These are phyloP conservation scores for Sporobolomyces phaffii DNA, from an alignment of 768 basidiomycete genomes.

Conservation along the genomic window DNA sequence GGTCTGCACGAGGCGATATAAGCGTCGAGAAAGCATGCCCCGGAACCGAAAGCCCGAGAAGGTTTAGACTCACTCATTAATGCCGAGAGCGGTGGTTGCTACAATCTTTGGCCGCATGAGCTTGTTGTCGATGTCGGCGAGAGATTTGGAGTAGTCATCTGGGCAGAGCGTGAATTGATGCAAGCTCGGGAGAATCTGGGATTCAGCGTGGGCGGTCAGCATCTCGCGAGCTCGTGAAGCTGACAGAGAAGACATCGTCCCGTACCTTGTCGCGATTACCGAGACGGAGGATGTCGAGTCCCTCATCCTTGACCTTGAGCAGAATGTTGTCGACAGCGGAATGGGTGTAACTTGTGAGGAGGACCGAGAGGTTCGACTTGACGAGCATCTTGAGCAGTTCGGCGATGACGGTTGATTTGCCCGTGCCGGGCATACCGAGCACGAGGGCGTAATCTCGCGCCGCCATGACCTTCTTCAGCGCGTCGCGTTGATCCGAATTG, in stretches of 20 bases:
- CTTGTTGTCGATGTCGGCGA: slow-evolving; percentile 76
- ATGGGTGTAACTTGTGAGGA: slow-evolving; percentile 91
- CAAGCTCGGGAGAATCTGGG: slow-evolving; percentile 75
- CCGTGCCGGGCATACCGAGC: slow-evolving; percentile 96
- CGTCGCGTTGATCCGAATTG: slow-evolving; percentile 66
- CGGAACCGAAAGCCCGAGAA: too few relatives aligned
- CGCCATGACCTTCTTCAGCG: slow-evolving; percentile 65
- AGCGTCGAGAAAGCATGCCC: too few relatives aligned
- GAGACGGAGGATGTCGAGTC: slow-evolving; percentile 70
- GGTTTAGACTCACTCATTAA: slow-evolving; percentile 95
- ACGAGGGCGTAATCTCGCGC: slow-evolving; percentile 87
- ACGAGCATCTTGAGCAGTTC: slow-evolving; percentile 77
- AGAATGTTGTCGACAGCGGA: slow-evolving; percentile 98
- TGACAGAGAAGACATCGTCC: background rate
- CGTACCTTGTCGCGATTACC: slow-evolving; percentile 83
- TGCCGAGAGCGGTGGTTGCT: slow-evolving; percentile 86
- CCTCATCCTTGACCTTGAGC: slow-evolving; percentile 62
- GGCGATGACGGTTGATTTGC: slow-evolving; percentile 91
- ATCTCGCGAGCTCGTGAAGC: background rate
- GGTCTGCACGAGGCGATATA: slow-evolving; percentile 53
- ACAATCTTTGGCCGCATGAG: slow-evolving; percentile 85
- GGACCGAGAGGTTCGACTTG: slow-evolving; percentile 71
- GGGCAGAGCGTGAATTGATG: slow-evolving; percentile 63
- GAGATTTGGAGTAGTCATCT: slow-evolving; percentile 56
- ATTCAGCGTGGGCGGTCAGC: background rate